Evolutionary conservation across 306 rosid species (phyloP), one percentile per base, ranked within the genome.

Genomic region (Prunus mume): DNA sequence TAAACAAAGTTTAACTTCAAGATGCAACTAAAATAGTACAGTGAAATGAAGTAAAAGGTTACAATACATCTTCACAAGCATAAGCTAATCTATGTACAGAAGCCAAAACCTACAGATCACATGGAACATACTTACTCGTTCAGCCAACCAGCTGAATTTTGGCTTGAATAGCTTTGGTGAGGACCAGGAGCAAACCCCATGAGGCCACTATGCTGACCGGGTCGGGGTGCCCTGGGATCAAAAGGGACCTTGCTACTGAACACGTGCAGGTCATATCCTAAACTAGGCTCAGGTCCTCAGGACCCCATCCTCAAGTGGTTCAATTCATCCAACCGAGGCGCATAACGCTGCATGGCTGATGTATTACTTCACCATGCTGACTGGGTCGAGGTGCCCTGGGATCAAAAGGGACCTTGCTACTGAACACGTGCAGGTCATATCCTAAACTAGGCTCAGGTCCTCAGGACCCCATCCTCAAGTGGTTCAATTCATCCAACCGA

Each of bases 301-400:
- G 80, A 62, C 32, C 79, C 80, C 68, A 73, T 64, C 72, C 88
- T 73, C 7, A 22, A 18, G 76, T 76, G 82, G 86, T 87, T 92
- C 47, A 84, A 30, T 71, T 86, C 91, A 68, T 93, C 91, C 20
- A 91, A 32, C 64, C 86, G 88, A 55, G 96, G 91, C 6, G 82
- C 87, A 78, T 91, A 91, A 49, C 88, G 91, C 49, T 84, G 86
- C 87, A 81, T 90, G 38, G 90, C 80, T 13, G 97, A 84, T 12
- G 78, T 75, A 69, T 60, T 76, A n/a, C n/a, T n/a, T n/a, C n/a
- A n/a, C n/a, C n/a, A n/a, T n/a, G n/a, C n/a, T n/a, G n/a, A n/a
- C n/a, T n/a, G n/a, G n/a, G n/a, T n/a, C n/a, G n/a, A n/a, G n/a
- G n/a, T n/a, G n/a, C n/a, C n/a, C n/a, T n/a, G n/a, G n/a, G n/a